Conservation (phyloP, 306 rosid species). For the Cucurbita pepo region DNA sequence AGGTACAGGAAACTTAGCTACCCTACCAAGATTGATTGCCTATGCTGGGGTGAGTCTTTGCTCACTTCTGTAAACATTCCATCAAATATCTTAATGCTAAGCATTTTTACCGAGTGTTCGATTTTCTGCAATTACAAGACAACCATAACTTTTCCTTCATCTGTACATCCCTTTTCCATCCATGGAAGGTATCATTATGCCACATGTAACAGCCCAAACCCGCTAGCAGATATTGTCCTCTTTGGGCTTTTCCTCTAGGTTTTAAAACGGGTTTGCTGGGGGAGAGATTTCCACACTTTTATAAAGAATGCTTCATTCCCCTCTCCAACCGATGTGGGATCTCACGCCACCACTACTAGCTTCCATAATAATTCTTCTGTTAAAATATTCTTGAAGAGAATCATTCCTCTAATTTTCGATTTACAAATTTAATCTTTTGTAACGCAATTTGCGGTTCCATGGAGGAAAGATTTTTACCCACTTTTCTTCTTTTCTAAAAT, state of each 20-base stretch:
- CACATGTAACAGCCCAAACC: no score
- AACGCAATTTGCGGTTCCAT: background rate
- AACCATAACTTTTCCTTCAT: background rate
- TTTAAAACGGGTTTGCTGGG: no score
- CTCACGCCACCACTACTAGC: background rate
- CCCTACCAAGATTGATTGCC: conserved; percentile 45
- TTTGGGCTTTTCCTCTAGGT: no score
- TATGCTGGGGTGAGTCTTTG: conserved; percentile 64
- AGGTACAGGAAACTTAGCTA: conserved; percentile 62
- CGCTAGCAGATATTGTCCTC: no score
- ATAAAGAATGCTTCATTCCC: no score
- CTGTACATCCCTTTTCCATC: background rate
- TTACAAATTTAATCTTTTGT: background rate
- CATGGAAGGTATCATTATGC: background rate
- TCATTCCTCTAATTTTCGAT: background rate
- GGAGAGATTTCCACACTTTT: no score
- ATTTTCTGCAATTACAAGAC: background rate
- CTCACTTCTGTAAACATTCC: background rate
- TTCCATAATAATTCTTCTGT: background rate
- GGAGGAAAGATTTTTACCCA: background rate
- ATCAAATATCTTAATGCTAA: background rate
- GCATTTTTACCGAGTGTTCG: background rate
- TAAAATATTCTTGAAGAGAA: background rate
- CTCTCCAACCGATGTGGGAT: no score
- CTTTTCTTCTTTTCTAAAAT: background rate